Evolutionary conservation across 352 stramenopile genomes (phyloP).

Genomic region (Pythium rishiriense): DNA sequence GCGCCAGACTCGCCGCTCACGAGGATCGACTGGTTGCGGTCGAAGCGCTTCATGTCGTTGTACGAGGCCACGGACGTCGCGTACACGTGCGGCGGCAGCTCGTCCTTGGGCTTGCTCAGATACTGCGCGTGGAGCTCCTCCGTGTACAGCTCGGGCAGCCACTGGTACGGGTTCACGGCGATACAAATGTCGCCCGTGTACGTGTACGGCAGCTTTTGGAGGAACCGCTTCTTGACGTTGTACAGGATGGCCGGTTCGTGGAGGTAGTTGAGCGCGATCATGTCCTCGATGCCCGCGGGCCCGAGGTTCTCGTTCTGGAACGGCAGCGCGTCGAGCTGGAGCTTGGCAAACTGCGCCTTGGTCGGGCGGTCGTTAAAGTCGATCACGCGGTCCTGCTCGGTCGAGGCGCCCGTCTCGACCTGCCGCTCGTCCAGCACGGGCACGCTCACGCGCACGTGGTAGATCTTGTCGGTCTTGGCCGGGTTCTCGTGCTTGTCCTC

Average conservation of each 20-base stretch:
- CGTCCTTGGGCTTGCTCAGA: conserved; percentile 54
- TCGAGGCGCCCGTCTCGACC: conserved; percentile 25
- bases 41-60: conserved; percentile 60
- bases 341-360: conserved; percentile 55
- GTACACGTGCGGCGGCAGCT: conserved; percentile 71
- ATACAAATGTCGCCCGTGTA: conserved; percentile 97
- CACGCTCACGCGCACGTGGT: conserved; percentile 53
- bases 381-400: conserved; percentile 59
- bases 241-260: conserved; percentile 91
- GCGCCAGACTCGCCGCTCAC: conserved; percentile 86
- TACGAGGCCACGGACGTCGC: conserved; percentile 70
- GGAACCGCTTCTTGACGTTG: conserved; percentile 88
- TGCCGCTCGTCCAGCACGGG: conserved; percentile 30
- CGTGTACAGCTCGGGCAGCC: conserved; percentile 84
- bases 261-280: conserved; percentile 88
- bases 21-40: conserved; percentile 82
- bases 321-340: conserved; percentile 71
- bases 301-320: conserved; percentile 80
- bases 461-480: conserved; percentile 50
- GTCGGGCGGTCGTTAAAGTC: conserved; percentile 76
- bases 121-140: conserved; percentile 74
- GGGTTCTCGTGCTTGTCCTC: conserved; percentile 53
- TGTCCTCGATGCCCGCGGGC: conserved; percentile 72
- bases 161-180: conserved; percentile 96
- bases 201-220: conserved; percentile 92